Base-by-base conservation (phyloP, 108 stramenopile species). In the Nitzschia sp. region DNA sequence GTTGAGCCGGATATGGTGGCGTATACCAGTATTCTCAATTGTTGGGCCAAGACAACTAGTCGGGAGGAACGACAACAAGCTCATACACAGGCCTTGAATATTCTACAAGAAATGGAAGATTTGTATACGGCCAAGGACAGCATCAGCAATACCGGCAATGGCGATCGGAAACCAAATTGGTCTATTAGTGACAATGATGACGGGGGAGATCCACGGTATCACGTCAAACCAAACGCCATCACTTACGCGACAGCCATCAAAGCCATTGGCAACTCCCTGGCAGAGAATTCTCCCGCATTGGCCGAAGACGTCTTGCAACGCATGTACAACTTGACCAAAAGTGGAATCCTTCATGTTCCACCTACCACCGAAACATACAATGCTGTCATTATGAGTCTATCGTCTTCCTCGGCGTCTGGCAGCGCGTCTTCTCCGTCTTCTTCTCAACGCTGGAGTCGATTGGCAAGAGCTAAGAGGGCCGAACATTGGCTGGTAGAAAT, bases 361-460 rank as follows among this genome's bases (percentile, higher is more conserved):
- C 63, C 72, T 31, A 57, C 56, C 11, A 27, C 29, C 6, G 58
- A 45, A 50, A 85, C 79, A 2, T 89, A 85, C 72, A 89, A 89
- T 50, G 81, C 88, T 17, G 81, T 89, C 16, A 73, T 86, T 16
- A 79, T 73, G 67, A 69, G 83, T 31, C 76, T 77, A 46, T 79
- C 83, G 23, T 50, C 48, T 4, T 50, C 19, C 4, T n/a, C n/a
- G n/a, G n/a, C n/a, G n/a, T n/a, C n/a, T n/a, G n/a, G n/a, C n/a
- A n/a, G n/a, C n/a, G n/a, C n/a, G n/a, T n/a, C n/a, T n/a, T n/a
- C n/a, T 31, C 76, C 72, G 45, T 79, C 83, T 17, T 50, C 48
- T 4, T 50, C 19, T 4, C 26, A n/a, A 41, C 46, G 58, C 8
- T 27, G 45, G 9, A 53, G 69, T 27, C 54, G 45, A 27, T 28